Base-by-base conservation (phyloP, 352 stramenopile species). In the Aphanomyces invadans region DNA sequence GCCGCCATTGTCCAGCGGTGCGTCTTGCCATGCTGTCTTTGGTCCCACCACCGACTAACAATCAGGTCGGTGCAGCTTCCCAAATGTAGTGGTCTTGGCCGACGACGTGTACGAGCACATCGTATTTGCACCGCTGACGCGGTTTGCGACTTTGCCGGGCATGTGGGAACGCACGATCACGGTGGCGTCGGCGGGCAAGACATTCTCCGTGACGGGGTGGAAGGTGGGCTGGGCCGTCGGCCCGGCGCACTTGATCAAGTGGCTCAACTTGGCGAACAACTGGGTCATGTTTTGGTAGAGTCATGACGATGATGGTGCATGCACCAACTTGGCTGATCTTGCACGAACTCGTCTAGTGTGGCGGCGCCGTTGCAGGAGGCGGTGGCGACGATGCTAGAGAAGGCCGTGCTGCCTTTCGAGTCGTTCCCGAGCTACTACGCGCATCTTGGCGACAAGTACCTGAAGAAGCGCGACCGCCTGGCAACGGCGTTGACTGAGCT, bases 61-160 rank as follows among this genome's bases (percentile, higher is more conserved):
- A n/a, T n/a, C n/a, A n/a, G n/a, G n/a, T n/a, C n/a, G n/a, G n/a
- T n/a, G n/a, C 48, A 61, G 53, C 10, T 61, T 38, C 66, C 88
- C 92, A 26, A 79, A 91, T 46, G 75, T 93, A 68, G 84, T 98
- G n/a, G 83, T 99, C 25, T 81, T 99, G 42, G 98, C 90, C 25
- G 97, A 99, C 76, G 97, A 99, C 76, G 96, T 99, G 28, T 99
- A 99, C 79, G 97, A 99, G 73, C 97, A 97, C 77, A 98, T 98
- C 68, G 78, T 92, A 46, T 96, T 95, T 46, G 76, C 78, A 46
- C 72, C 76, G 54, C 79, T 91, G 64, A 74, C 80, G 61, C 82
- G 82, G 51, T 78, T 93, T 59, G 87, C 86, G 19, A 87, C 73
- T 53, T 74, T 95, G 53, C 82, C 89, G 26, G 80, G 87, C 59